These are phyloP conservation scores for Rhizopus stolonifer DNA, from an alignment of 371 early-diverging fungal genomes.

Conservation along the genomic window DNA sequence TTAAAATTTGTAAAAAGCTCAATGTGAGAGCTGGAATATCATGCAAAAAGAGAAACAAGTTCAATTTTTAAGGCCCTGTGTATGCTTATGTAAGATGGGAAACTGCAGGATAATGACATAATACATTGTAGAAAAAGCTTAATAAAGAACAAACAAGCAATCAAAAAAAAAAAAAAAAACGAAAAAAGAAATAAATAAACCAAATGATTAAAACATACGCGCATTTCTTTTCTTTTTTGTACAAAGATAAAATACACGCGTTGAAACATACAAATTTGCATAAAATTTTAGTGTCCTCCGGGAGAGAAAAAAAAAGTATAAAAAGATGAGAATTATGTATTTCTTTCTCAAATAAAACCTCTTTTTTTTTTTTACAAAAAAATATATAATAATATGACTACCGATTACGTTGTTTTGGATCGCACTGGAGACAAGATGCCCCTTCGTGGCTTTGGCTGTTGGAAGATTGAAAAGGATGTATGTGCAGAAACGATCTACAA, in stretches of 20 bases:
- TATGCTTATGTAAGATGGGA: slow-evolving; percentile 3
- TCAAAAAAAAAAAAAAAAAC: too few relatives aligned
- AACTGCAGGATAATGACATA: background rate
- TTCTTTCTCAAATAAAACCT: background rate
- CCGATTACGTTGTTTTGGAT: slow-evolving; percentile 27
- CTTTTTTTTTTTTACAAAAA: background rate
- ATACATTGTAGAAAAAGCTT: too few relatives aligned
- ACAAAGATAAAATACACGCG: too few relatives aligned
- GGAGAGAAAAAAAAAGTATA: background rate
- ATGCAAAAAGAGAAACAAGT: too few relatives aligned
- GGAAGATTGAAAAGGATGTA: slow-evolving; percentile 35
- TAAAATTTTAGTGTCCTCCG: background rate
- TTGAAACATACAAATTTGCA: too few relatives aligned
- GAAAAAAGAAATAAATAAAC: too few relatives aligned
- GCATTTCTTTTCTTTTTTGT: too few relatives aligned
- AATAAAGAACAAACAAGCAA: too few relatives aligned
- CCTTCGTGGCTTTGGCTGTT: slow-evolving; percentile 37
- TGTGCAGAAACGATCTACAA: slow-evolving; percentile 40
- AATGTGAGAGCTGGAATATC: background rate
- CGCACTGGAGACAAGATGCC: slow-evolving; percentile 43
- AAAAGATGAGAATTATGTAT: background rate
- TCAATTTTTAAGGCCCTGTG: too few relatives aligned
- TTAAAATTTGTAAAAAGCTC: too few relatives aligned
- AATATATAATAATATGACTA: slow-evolving; percentile 15
- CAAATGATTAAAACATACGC: too few relatives aligned